phyloP scores from a whole-genome alignment of 2,329 filamentous ascomycete species.

The Eutypa lata region DNA sequence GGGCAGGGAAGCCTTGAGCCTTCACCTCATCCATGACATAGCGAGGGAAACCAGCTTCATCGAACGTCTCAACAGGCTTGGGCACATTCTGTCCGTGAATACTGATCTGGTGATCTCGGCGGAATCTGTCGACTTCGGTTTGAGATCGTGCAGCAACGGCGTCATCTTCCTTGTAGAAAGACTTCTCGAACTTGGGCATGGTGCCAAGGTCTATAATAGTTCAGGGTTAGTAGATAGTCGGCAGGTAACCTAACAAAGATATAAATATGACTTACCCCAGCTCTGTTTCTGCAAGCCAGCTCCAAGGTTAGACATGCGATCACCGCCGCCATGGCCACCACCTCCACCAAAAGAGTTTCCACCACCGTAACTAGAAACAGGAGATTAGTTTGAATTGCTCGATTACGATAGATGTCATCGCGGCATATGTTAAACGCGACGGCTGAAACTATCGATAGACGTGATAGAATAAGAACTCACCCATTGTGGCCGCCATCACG shows the following conservation, averaged over 20 bases:
- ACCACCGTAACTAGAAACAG: slow-evolving; percentile 39
- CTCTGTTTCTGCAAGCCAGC: slow-evolving; percentile 81
- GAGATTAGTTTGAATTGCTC: slow-evolving; percentile 35
- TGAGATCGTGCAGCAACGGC: slow-evolving; percentile 71
- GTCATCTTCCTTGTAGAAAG: slow-evolving; percentile 95
- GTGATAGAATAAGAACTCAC: slow-evolving; percentile 18
- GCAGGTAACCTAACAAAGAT: no score
- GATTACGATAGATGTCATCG: not conserved
- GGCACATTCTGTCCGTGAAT: slow-evolving; percentile 78
- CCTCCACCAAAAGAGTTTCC: slow-evolving; percentile 37
- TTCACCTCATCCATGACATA: slow-evolving; percentile 99
- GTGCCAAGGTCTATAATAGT: slow-evolving; percentile 62
- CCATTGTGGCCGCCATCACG: slow-evolving; percentile 39
- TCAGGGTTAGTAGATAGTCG: slow-evolving; percentile 10
- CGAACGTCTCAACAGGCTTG: slow-evolving; percentile 93
- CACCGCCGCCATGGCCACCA: slow-evolving; percentile 65
- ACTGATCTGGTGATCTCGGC: slow-evolving; percentile 79
- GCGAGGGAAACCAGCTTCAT: slow-evolving; percentile 93
- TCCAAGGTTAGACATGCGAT: slow-evolving; percentile 91
- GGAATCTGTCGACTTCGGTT: slow-evolving; percentile 84
- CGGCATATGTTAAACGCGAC: not conserved
- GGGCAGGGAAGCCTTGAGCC: slow-evolving; percentile 89
- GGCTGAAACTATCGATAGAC: not conserved
- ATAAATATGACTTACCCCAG: slow-evolving; percentile 65
- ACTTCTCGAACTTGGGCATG: slow-evolving; percentile 97